Base-by-base conservation (phyloP, 83 land plant species). In the Picea engelmannii region DNA sequence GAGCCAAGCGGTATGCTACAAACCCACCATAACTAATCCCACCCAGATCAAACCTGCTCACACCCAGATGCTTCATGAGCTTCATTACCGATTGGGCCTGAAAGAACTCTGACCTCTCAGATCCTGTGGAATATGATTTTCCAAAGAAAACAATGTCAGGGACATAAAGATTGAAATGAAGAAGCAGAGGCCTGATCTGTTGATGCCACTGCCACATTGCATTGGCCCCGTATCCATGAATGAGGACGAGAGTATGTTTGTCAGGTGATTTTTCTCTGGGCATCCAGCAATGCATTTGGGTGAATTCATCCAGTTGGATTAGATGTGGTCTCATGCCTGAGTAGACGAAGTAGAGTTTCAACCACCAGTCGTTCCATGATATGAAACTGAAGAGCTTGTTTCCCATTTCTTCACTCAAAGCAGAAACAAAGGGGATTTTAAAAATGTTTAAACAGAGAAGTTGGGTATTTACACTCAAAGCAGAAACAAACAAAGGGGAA, bases 1-100 rank as follows among this genome's bases (percentile, higher is more conserved):
- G 91, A 81, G 92, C 95, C 81, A 93, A 77, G 58, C 90, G 66
- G 83, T 89, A 91, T 25, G 79, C 92, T 6, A 93, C 95, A 71
- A 91, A 91, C 58, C 95, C 95, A 11, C 94, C 95, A 78, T 93
- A 93, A 71, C 95, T 93, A 59, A 87, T 76, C 78, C 95, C 95
- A 35, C 80, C 90, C 35, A 91, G 38, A 63, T 42, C 12, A 42
- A 76, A 78, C 78, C 74, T 62, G 24, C 75, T 66, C 9, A 82
- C 70, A 64, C 80, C 83, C 25, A 77, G 21, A 18, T 63, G 55
- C n/a, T 65, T 20, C 68, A 80, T 13, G 1, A 82, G 83, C 82
- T 47, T 66, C 70, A 49, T 66, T 23, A 80, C 49, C 10, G 71
- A 42, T n/a, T 80, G 27, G 40, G 82, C 82, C 60, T 17, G 52